Conservation (phyloP, 2,329 filamentous ascomycete species). For the Scortechinia acanthostroma region DNA sequence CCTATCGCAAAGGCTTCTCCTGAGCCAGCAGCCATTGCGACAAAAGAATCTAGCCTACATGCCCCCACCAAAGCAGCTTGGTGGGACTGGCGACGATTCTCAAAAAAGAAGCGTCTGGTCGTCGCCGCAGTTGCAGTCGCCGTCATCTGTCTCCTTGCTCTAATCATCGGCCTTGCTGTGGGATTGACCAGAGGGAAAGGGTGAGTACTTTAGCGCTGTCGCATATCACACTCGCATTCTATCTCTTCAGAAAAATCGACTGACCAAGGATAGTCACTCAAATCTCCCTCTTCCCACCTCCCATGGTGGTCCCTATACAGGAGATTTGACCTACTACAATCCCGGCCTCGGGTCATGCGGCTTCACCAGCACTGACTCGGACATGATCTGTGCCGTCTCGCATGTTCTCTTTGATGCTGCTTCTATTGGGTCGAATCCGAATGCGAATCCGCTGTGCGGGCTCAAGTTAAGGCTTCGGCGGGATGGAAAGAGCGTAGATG, state of each 20-base stretch:
- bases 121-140: neutral
- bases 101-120: neutral
- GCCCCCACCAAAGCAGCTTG: neutral
- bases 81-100: neutral
- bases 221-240: neutral
- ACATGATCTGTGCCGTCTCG: neutral
- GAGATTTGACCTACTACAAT: neutral
- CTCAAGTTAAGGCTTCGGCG: neutral
- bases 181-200: neutral
- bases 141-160: too few relatives aligned
- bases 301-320: neutral
- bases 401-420: neutral
- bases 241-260: neutral
- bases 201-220: too few relatives aligned
- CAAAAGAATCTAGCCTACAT: too few relatives aligned
- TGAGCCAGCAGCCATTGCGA: neutral
- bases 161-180: neutral
- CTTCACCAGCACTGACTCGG: neutral
- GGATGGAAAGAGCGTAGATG: neutral
- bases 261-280: neutral
- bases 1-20: neutral
- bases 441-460: neutral
- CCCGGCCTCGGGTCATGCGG: neutral
- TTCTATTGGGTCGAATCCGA: neutral
- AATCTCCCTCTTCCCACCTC: neutral